phyloP scores from a whole-genome alignment of 441 rosid species.

The Populus tomentosa region DNA sequence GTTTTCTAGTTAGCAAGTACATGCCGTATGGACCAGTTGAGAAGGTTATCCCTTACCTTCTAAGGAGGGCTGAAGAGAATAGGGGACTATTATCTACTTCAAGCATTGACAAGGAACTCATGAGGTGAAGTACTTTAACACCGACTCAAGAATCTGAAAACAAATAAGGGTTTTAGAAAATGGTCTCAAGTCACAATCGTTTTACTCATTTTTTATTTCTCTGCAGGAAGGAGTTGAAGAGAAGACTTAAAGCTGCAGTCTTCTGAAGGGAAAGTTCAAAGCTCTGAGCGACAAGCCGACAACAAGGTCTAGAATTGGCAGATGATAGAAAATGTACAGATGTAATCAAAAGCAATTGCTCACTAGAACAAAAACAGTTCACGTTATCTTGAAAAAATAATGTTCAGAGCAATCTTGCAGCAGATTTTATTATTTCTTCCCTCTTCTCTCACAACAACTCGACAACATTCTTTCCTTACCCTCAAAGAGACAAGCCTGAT shows the following conservation, averaged over 20 bases:
- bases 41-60: slow-evolving; percentile 68
- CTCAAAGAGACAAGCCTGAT: neutral
- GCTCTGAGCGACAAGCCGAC: neutral
- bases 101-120: slow-evolving; percentile 55
- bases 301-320: neutral
- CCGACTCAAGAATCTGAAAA: neutral
- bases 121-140: slow-evolving; percentile 34
- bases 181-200: neutral
- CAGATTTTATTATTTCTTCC: neutral
- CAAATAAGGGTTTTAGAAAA: neutral
- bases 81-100: slow-evolving; percentile 66
- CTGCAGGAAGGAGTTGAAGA: slow-evolving; percentile 52
- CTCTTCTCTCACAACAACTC: neutral
- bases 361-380: neutral
- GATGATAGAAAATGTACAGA: neutral
- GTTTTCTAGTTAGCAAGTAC: slow-evolving; percentile 85
- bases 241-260: slow-evolving; percentile 39
- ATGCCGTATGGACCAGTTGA: slow-evolving; percentile 80
- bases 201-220: neutral
- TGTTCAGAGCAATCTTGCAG: no score
- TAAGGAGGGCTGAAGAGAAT: slow-evolving; percentile 92
- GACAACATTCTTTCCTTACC: neutral
- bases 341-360: neutral
- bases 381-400: no score
- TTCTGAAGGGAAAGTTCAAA: neutral